These are phyloP conservation scores for Neofusicoccum laricinum DNA, from an alignment of 2,329 filamentous ascomycete genomes.

Conservation along the genomic window DNA sequence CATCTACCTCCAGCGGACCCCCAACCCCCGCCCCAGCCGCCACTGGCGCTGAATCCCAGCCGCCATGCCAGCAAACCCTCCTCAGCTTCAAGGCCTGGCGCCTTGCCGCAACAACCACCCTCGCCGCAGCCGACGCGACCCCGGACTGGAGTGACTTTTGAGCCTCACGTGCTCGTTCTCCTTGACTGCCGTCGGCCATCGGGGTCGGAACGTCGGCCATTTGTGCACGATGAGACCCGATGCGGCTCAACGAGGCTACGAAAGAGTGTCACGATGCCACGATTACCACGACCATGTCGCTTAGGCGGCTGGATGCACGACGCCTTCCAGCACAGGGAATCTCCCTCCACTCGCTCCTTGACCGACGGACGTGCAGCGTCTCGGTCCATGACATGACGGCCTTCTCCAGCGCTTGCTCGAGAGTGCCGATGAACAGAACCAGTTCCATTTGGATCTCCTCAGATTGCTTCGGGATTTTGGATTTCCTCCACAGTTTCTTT, in stretches of 20 bases:
- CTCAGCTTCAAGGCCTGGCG: background rate
- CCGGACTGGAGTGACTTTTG: background rate
- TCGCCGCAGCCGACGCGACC: background rate
- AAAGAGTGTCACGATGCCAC: slow-evolving; percentile 1
- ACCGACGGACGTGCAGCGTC: background rate
- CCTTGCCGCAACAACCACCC: background rate
- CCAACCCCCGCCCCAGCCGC: background rate
- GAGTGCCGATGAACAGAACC: background rate
- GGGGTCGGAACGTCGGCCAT: background rate
- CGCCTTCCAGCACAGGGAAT: background rate
- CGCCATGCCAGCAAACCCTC: background rate
- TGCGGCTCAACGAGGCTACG: background rate
- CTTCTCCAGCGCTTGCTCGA: background rate
- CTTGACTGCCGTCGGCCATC: slow-evolving; percentile 1
- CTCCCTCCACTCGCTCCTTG: background rate
- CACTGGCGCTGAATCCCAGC: background rate
- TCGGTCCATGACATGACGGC: background rate
- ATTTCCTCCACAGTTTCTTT: slow-evolving; percentile 4
- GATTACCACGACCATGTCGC: background rate
- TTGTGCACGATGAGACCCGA: slow-evolving; percentile 7
- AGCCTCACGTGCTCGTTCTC: background rate
- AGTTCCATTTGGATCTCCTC: slow-evolving; percentile 1
- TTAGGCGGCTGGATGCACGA: background rate
- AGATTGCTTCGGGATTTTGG: slow-evolving; percentile 5
- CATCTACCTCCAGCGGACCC: slow-evolving; percentile 6